Percentiles rank a stretch among this genome's conserved stretches.
Conservation (phyloP, 768 basidiomycete species). For the Lactarius psammicola region DNA sequence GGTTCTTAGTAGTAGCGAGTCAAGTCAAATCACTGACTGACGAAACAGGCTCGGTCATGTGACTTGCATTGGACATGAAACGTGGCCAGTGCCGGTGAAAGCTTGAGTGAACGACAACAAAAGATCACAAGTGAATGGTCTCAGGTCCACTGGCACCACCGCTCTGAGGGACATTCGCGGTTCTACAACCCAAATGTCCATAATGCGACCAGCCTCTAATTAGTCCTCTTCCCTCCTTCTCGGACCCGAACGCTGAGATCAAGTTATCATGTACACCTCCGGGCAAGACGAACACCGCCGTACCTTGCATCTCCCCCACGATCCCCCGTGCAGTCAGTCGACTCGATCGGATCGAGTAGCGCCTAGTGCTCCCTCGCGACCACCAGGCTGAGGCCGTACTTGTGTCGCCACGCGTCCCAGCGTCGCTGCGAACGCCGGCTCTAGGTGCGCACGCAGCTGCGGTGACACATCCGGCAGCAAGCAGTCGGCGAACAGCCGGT, state of each 20-base stretch:
- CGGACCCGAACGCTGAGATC: background rate
- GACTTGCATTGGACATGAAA: too few species aligned
- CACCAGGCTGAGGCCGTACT: background rate
- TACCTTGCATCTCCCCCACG: background rate
- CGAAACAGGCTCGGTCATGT: too few species aligned
- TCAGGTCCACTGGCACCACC: background rate
- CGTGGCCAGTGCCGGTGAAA: too few species aligned
- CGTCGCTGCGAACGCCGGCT: too few species aligned
- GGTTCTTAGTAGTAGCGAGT: too few species aligned
- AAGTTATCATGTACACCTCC: constrained; percentile 22
- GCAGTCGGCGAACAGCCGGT: too few species aligned
- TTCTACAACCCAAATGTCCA: background rate
- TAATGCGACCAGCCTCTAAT: background rate
- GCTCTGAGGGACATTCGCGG: background rate
- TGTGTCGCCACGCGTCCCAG: background rate
- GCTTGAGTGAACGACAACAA: too few species aligned
- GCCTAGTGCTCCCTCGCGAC: background rate
- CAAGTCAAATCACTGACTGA: too few species aligned
- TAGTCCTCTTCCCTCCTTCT: constrained; percentile 1
- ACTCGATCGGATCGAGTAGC: background rate
- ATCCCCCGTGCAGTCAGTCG: background rate
- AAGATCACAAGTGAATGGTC: too few species aligned
- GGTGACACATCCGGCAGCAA: too few species aligned
- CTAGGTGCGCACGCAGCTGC: too few species aligned
- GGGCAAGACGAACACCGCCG: constrained; percentile 1